A percentile compares a stretch with the other conserved stretches of the same genome.
Conservation (phyloP, 108 stramenopile genomes). For the Stephanodiscus minutulus region DNA sequence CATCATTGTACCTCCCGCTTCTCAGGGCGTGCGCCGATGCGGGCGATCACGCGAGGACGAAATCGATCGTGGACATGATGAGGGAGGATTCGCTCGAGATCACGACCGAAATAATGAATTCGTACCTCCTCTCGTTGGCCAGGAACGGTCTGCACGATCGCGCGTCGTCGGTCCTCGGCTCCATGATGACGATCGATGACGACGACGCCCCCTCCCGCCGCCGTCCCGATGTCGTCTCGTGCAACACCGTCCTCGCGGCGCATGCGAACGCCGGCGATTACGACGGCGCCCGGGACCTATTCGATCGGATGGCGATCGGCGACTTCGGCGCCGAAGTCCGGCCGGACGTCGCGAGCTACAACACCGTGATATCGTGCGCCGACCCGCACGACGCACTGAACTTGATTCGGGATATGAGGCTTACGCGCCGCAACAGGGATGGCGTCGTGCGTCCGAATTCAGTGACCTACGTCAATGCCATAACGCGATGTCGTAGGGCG, state of each 20-base stretch:
- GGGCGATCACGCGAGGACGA: slow-evolving; percentile 40
- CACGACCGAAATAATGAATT: slow-evolving; percentile 33
- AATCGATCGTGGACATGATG: slow-evolving; percentile 41
- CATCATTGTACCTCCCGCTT: slow-evolving; percentile 32
- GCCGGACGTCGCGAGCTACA: slow-evolving; percentile 37
- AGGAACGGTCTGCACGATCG: not conserved
- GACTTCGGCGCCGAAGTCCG: slow-evolving; percentile 1
- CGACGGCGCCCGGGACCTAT: slow-evolving; percentile 45
- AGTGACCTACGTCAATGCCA: slow-evolving; percentile 50
- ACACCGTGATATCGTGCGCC: slow-evolving; percentile 42
- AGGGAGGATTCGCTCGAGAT: slow-evolving; percentile 26
- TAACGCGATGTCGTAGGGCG: slow-evolving; percentile 62
- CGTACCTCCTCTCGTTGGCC: slow-evolving; percentile 10
- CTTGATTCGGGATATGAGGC: slow-evolving; percentile 56
- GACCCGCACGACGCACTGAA: slow-evolving; percentile 10
- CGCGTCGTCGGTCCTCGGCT: slow-evolving; percentile 13
- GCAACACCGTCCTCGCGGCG: slow-evolving; percentile 56
- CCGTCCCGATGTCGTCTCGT: slow-evolving; percentile 52
- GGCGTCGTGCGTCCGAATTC: slow-evolving; percentile 53
- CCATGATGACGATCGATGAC: too few species aligned
- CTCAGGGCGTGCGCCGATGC: slow-evolving; percentile 46
- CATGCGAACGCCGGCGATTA: slow-evolving; percentile 60
- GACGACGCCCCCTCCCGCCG: not conserved
- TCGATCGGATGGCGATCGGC: slow-evolving; percentile 46
- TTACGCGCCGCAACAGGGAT: slow-evolving; percentile 65